phyloP scores from a whole-genome alignment of 2,329 filamentous ascomycete genomes.

The Alternaria longipes region DNA sequence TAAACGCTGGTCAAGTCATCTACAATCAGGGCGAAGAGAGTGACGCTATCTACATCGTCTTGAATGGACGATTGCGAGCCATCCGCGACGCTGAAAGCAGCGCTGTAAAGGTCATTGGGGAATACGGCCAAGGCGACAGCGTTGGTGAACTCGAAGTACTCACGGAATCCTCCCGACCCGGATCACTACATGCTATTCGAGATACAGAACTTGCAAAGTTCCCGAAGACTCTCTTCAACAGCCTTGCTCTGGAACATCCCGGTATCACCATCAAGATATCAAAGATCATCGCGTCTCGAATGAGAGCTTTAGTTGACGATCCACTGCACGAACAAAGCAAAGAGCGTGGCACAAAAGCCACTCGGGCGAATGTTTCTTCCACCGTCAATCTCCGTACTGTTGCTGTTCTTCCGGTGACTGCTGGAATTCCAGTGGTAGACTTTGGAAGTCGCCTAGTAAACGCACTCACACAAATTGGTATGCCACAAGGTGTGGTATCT shows the following conservation, averaged over 20 bases:
- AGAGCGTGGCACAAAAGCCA: slow-evolving; percentile 66
- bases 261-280: slow-evolving; percentile 99
- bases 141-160: slow-evolving; percentile 97
- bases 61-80: slow-evolving; percentile 88
- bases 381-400: slow-evolving; percentile 93
- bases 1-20: slow-evolving; percentile 92
- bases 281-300: slow-evolving; percentile 95
- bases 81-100: slow-evolving; percentile 84
- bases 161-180: slow-evolving; percentile 90
- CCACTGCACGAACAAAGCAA: slow-evolving; percentile 73
- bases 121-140: slow-evolving; percentile 97
- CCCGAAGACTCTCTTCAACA: slow-evolving; percentile 95
- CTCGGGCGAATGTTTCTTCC: slow-evolving; percentile 75
- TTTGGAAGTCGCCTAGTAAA: slow-evolving; percentile 90
- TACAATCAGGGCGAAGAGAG: slow-evolving; percentile 95
- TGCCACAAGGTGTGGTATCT: slow-evolving; percentile 87
- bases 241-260: slow-evolving; percentile 93
- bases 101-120: slow-evolving; percentile 84
- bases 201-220: slow-evolving; percentile 98
- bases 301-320: slow-evolving; percentile 88
- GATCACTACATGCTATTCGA: slow-evolving; percentile 92
- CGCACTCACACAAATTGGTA: slow-evolving; percentile 87
- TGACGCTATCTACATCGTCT: slow-evolving; percentile 96
- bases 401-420: slow-evolving; percentile 87
- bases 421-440: slow-evolving; percentile 91